Base-by-base conservation (phyloP, 2,329 filamentous ascomycete genomes). In the Epichloe glyceriae region DNA sequence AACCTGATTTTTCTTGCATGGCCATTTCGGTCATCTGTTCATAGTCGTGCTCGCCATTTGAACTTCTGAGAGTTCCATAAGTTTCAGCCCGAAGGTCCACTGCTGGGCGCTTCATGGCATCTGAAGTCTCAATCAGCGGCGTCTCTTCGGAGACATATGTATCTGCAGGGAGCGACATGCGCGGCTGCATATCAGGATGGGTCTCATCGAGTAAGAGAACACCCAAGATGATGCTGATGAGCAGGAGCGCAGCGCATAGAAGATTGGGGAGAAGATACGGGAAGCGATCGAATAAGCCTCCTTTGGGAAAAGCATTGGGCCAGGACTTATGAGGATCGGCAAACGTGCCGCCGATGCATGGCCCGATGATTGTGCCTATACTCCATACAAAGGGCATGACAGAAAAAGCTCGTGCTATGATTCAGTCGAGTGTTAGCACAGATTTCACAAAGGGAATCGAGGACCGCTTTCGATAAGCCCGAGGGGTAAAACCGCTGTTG, bases 351-450 rank as follows among this genome's bases (percentile, higher is more conserved):
- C 91, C 91, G 56, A 96, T 88, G 5, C 85, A 86, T 55, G 90
- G 86, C 0, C 90, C 90, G 49, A 95, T 75, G 56, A 95, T 95
- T 10, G 88, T 94, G 22, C 90, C 90, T 49, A 95, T 83, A 45
- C 79, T 85, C 89, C 90, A 96, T 7, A 95, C 85, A 62, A 95
- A 95, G 0, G 90, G 90, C 88, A 96, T 95, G 43, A 95, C 80
- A 2, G 88, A 82, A 65, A 90, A 95, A 30, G 90, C 90, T 54
- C 85, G 81, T 52, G 88, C 85, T 88, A 59, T 54, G 4, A 19
- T 39, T 19, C 19, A 17, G 12, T 47, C 20, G 35, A 49, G 40
- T 45, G 46, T 60, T 47, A 61, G 60, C 54, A 47, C 34, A 49
- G 12, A n/a, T 26, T 19, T 42, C 40, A n/a, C 5, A 8, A 4